These are phyloP conservation scores for Yamadazyma atmosphaerica DNA, from an alignment of 1,139 yeast species.

Conservation along the genomic window DNA sequence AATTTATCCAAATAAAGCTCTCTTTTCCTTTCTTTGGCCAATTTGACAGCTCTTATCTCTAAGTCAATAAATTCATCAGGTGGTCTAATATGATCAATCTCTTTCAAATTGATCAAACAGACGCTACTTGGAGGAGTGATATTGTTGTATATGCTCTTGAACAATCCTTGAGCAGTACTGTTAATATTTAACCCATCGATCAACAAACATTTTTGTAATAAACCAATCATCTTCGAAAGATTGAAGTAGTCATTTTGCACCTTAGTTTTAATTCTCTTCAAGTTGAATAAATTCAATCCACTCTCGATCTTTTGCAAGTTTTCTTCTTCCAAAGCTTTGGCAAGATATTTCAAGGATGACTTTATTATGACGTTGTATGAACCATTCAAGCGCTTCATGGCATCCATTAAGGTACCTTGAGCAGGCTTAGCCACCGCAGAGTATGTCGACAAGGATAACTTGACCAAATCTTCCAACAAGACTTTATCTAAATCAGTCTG, in stretches of 20 bases:
- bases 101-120: slow-evolving; percentile 51
- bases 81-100: slow-evolving; percentile 64
- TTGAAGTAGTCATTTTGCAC: slow-evolving; percentile 59
- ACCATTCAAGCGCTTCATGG: slow-evolving; percentile 73
- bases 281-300: slow-evolving; percentile 57
- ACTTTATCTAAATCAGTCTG: slow-evolving; percentile 67
- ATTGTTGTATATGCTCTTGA: slow-evolving; percentile 46
- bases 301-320: slow-evolving; percentile 67
- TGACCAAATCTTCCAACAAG: slow-evolving; percentile 69
- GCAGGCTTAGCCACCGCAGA: slow-evolving; percentile 71
- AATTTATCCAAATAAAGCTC: slow-evolving; percentile 41
- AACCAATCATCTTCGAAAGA: slow-evolving; percentile 43
- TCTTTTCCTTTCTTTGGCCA: slow-evolving; percentile 62
- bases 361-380: slow-evolving; percentile 57
- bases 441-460: slow-evolving; percentile 69
- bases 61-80: slow-evolving; percentile 57
- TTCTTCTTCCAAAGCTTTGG: slow-evolving; percentile 49
- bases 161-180: slow-evolving; percentile 50
- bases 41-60: slow-evolving; percentile 54
- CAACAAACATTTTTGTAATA: slow-evolving; percentile 58
- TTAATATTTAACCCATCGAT: slow-evolving; percentile 60
- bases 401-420: slow-evolving; percentile 65
- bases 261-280: slow-evolving; percentile 54
- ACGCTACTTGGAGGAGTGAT: slow-evolving; percentile 60
- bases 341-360: slow-evolving; percentile 49